Evolutionary conservation across 768 basidiomycete species (phyloP), one percentile per base, ranked within the genome.

Genomic region (Termitomyces sp.): DNA sequence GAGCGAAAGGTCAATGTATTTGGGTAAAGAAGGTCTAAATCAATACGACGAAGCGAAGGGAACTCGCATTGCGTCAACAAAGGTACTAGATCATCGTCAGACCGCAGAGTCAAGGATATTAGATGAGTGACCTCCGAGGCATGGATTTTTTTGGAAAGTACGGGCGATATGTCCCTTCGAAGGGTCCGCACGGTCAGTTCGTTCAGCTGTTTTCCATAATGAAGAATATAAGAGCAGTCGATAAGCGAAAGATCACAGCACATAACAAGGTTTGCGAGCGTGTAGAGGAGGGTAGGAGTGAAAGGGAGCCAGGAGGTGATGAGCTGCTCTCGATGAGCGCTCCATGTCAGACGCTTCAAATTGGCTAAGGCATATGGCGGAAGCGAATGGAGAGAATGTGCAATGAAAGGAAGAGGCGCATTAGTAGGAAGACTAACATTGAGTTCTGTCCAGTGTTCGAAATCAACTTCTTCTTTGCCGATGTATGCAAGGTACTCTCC

Each of bases 271-370:
- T 49, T 59, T n/a, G 58, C 45, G n/a, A 59, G 54, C 2, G 41
- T 40, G 6, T 2, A 4, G 19, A 59, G 58, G 19, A 55, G 47
- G 21, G 47, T 37, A 17, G 53, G 54, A 9, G 53, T 37, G n/a
- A 59, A 55, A 27, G 58, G 58, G 14, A 59, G 27, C 58, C 58
- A 59, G 21, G 58, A 59, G 11, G 31, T n/a, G 11, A 48, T 11
- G 6, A 59, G 25, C 35, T 59, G 58, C 35, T 45, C 31, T 35
- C 48, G 48, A 45, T 54, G 58, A 27, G 34, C 58, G 4, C 21
- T 55, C 53, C 53, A 59, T 7, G 46, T 51, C 41, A 59, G 54
- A 17, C 41, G 53, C 32, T 38, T 40, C n/a, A 59, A 17, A 17
- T 55, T 59, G 11, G 5, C 3, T 14, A 55, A 38, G 2, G 19